Evolutionary conservation across 345 rosid genomes (phyloP), one percentile per base, ranked within the genome.

Genomic region (Abelmoschus esculentus): DNA sequence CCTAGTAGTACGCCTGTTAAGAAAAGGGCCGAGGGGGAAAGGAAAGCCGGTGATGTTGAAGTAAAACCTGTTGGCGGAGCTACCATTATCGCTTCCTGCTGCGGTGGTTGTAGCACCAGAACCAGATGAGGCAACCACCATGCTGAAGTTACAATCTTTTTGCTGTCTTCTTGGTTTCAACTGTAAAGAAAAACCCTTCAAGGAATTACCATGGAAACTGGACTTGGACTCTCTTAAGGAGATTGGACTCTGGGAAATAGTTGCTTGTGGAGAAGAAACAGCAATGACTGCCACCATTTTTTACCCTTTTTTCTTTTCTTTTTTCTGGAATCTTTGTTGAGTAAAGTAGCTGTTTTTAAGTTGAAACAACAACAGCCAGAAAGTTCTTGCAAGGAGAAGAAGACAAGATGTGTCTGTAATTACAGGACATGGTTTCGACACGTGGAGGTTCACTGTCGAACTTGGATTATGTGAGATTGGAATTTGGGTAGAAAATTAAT

Each of bases 1-100:
- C 74, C 93, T 83, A 59, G 78, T 87, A 46, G 99, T 95, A 66
- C 91, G 84, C 55, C 99, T 49, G 67, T 87, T 88, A 77, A 95
- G 91, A 74, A 91, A 91, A 86, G 99, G 99, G 17, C 99, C 96
- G 28, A 95, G 97, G 62, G 99, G 99, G 66, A 95, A 95, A 70
- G 97, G 97, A 54, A 95, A 95, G 3, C 97, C 99, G 15, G 96
- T 95, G 77, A 91, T 74, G 77, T 95, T 95, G 12, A 89, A 55
- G 74, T 95, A 91, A 80, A 91, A 95, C 57, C 87, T 88, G 65
- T 29, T 29, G 10, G 44, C 58, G 34, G 70, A 49, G 70, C 44
- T 56, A 57, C 73, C 64, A 3, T 75, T 73, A 49, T 59, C 75
- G 28, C 62, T 71, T 36, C 77, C 74, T 18, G 67, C 74, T 55